Evolutionary conservation across 2,329 filamentous ascomycete genomes (phyloP), one percentile per base, ranked within the genome.

Genomic region (Talaromyces atroroseus): DNA sequence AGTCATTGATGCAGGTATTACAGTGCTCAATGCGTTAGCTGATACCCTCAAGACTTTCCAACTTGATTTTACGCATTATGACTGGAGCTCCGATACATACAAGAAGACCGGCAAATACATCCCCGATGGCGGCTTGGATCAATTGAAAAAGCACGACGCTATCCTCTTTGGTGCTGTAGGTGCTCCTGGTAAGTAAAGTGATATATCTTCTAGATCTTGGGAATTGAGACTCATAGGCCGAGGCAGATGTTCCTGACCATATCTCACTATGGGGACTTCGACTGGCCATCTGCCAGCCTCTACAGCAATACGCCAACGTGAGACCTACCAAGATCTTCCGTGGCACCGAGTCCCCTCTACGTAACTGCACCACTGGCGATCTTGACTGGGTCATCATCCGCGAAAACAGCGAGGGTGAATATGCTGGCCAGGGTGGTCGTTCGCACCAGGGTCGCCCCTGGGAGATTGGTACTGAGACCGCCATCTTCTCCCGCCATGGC

Each of bases 1-100:
- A 68, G 85, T 89, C 12, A 82, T 87, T 68, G 74, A 78, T 32
- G 83, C 83, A 1, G 85, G 83, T 2, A 81, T 88, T 8, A 74
- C 79, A 45, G 86, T 86, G 0, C 70, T 89, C 52, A 76, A 83
- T 59, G 77, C 78, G 12, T 68, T 60, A 36, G 52, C 56, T 1
- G 40, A 46, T 16, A 60, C 58, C 1, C 34, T 60, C 26, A 45
- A 58, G 16, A 60, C 58, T 8, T 86, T 60, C 45, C 49, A 51
- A 18, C 38, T 60, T n/a, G 32, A 49, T 5, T 60, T 60, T 56
- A 38, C 51, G 49, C 49, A 60, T 49, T 60, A 56, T 38, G 77
- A 80, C 66, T 80, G 77, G 74, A 75, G 71, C 53, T 75, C 71
- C 58, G 74, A 74, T 52, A 71, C 72, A 32, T 83, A 79, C 65